These are phyloP conservation scores for Ascochyta koolunga DNA, from an alignment of 2,329 filamentous ascomycete species.

Conservation along the genomic window DNA sequence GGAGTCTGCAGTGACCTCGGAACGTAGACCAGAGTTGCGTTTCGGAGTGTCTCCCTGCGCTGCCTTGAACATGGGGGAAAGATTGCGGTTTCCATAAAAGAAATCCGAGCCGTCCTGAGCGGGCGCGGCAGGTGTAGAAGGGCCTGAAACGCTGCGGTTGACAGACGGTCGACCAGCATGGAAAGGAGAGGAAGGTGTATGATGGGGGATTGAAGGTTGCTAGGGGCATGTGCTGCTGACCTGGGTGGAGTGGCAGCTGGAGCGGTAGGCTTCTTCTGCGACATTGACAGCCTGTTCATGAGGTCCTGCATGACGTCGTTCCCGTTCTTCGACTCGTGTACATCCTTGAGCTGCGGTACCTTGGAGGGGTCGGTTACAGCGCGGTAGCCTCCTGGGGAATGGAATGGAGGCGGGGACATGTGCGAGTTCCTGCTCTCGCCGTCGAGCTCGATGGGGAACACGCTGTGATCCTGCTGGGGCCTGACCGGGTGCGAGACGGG, in stretches of 20 bases:
- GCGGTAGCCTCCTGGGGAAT: slow-evolving; percentile 32
- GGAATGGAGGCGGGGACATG: slow-evolving; percentile 31
- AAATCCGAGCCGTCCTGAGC: slow-evolving; percentile 36
- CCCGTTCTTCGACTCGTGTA: slow-evolving; percentile 49
- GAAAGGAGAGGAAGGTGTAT: slow-evolving; percentile 52
- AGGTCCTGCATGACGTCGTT: slow-evolving; percentile 54
- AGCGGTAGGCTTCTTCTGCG: slow-evolving; percentile 31
- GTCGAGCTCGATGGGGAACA: slow-evolving; percentile 73
- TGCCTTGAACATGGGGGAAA: slow-evolving; percentile 57
- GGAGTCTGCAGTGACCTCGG: slow-evolving; percentile 48
- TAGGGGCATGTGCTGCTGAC: slow-evolving; percentile 26
- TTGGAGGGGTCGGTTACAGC: slow-evolving; percentile 41
- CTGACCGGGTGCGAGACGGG: slow-evolving; percentile 27
- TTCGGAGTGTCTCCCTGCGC: slow-evolving; percentile 51
- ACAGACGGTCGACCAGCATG: slow-evolving; percentile 41
- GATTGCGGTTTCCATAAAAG: slow-evolving; percentile 54
- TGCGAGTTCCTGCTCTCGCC: slow-evolving; percentile 32
- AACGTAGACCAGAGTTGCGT: slow-evolving; percentile 52
- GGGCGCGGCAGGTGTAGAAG: slow-evolving; percentile 40
- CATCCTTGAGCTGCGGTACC: slow-evolving; percentile 31
- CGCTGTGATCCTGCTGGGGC: slow-evolving; percentile 53
- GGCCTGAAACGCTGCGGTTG: slow-evolving; percentile 39
- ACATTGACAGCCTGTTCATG: slow-evolving; percentile 48
- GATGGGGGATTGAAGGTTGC: slow-evolving; percentile 33
- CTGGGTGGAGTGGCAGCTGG: slow-evolving; percentile 31